Conservation (phyloP, 2,329 filamentous ascomycete genomes). For the Plectosphaerella cucumerina region DNA sequence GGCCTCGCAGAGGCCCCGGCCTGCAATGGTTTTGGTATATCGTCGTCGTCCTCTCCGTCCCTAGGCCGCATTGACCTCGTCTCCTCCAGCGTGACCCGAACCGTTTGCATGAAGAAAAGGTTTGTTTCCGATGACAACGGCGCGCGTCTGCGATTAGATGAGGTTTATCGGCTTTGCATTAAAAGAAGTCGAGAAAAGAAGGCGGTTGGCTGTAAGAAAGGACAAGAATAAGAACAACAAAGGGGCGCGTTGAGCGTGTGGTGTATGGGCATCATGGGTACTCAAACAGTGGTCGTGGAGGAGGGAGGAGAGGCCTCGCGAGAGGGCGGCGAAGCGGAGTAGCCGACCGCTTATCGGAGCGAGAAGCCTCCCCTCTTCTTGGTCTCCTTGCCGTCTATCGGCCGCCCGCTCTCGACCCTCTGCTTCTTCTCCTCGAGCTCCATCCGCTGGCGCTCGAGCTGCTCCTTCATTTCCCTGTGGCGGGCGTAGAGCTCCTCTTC, state of each 20-base stretch:
- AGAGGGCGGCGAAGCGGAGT: constrained; percentile 14
- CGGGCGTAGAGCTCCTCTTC: constrained; percentile 98
- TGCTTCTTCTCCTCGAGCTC: constrained; percentile 99
- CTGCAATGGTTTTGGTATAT: constrained; percentile 8
- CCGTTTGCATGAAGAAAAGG: constrained; percentile 23
- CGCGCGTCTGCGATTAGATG: constrained; percentile 12
- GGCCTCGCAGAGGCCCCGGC: constrained; percentile 12
- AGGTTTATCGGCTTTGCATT: constrained; percentile 6
- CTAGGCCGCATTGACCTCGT: constrained; percentile 24
- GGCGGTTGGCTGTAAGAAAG: constrained; percentile 19
- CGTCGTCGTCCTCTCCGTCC: constrained; percentile 9
- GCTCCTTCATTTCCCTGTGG: constrained; percentile 99
- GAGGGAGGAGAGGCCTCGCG: constrained; percentile 4
- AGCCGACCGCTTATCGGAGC: constrained; percentile 65
- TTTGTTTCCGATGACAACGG: constrained; percentile 17
- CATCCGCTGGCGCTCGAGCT: constrained; percentile 88
- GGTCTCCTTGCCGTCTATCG: constrained; percentile 85
- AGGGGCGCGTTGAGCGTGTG: constrained; percentile 53
- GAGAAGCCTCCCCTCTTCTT: constrained; percentile 97
- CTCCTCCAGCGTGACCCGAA: constrained; percentile 23
- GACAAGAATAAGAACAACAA: constrained; percentile 39
- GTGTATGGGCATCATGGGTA: constrained; percentile 55
- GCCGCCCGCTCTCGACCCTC: constrained; percentile 89
- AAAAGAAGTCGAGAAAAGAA: constrained; percentile 14
- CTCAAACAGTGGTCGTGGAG: constrained; percentile 51